Conservation (phyloP, 129 eudicot species). For the Pseudognaphalium luteoalbum region DNA sequence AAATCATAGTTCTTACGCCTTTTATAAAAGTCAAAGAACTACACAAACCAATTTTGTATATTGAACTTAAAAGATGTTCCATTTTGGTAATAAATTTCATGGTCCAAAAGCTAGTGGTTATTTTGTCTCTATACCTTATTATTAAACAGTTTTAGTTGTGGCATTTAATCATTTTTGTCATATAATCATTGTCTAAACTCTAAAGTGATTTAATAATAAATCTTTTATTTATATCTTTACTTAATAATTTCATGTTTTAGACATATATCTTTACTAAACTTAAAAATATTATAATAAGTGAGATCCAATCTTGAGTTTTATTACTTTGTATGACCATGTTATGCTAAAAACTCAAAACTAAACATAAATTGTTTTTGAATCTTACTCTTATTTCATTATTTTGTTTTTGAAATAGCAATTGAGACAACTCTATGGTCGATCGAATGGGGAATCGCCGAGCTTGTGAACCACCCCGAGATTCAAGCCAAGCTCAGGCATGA, state of each 20-base stretch:
- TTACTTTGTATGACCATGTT: not conserved
- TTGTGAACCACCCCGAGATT: conserved; percentile 82
- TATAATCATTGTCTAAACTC: not conserved
- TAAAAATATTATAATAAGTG: not conserved
- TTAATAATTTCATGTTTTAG: not conserved
- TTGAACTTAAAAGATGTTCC: not conserved
- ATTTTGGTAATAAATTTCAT: not conserved
- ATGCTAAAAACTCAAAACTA: not conserved
- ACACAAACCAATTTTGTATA: no score
- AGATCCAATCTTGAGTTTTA: no score
- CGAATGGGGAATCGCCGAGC: conserved; percentile 94
- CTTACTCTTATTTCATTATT: not conserved
- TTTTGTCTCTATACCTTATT: not conserved
- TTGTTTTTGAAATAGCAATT: conserved; percentile 54
- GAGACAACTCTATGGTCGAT: conserved; percentile 95
- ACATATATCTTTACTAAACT: not conserved
- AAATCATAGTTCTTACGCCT: not conserved
- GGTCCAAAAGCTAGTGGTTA: not conserved
- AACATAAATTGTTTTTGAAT: not conserved
- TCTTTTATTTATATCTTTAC: no score
- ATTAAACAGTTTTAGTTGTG: not conserved
- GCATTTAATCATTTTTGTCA: not conserved
- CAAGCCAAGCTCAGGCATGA: conserved; percentile 74
- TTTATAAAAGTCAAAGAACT: not conserved
- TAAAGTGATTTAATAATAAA: not conserved